phyloP scores from a whole-genome alignment of 2,329 filamentous ascomycete genomes.

The Hypoxylon rubiginosum region DNA sequence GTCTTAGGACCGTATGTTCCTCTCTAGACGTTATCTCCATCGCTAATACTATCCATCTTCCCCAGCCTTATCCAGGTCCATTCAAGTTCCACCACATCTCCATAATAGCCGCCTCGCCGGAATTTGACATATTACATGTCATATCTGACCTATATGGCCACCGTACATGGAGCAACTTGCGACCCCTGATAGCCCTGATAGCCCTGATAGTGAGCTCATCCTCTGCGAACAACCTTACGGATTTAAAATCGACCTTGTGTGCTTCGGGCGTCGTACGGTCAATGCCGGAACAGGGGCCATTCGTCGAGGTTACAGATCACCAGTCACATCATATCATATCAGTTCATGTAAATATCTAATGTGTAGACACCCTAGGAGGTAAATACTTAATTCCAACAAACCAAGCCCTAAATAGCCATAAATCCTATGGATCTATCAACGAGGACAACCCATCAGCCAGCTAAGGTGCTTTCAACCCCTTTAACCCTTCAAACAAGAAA shows the following conservation, averaged over 20 bases:
- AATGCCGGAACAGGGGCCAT: neutral
- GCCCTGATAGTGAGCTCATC: conserved; percentile 2
- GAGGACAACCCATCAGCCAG: neutral
- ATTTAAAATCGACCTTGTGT: neutral
- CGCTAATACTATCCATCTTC: neutral
- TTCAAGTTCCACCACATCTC: neutral
- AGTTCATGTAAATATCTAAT: neutral
- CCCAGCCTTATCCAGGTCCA: neutral
- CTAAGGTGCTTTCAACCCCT: neutral
- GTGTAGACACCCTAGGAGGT: too few relatives aligned
- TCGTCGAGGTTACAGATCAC: neutral
- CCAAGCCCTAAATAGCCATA: too few relatives aligned
- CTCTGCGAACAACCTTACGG: neutral
- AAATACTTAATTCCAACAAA: neutral
- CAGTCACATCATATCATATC: neutral
- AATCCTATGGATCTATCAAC: neutral
- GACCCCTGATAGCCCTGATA: neutral
- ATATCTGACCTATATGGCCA: neutral
- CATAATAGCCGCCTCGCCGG: neutral
- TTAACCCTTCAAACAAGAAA: neutral
- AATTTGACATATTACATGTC: neutral
- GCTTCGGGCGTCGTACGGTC: neutral
- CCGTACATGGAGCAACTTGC: neutral
- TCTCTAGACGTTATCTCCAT: neutral
- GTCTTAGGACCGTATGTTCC: neutral